Conservation (phyloP, 2,329 filamentous ascomycete species). For the Xylariomycetidae sp. region DNA sequence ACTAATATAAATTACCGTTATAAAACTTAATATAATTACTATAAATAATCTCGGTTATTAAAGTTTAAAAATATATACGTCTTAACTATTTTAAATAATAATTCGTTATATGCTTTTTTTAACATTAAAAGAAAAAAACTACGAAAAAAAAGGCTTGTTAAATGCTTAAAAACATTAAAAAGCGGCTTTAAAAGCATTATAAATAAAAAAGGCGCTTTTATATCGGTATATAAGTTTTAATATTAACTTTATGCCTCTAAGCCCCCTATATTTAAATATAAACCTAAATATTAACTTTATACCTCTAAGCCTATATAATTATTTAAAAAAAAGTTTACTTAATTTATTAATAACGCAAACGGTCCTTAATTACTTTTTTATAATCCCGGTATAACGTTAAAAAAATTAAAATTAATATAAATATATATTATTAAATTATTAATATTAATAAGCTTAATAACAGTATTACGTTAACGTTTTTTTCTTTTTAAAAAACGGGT, state of each 20-base stretch:
- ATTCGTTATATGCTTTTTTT: neutral
- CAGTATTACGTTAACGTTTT: neutral
- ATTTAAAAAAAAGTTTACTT: neutral
- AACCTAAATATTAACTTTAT: neutral
- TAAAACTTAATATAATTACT: too few relatives aligned
- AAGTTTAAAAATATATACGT: neutral
- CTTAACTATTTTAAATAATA: neutral
- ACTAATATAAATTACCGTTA: too few relatives aligned
- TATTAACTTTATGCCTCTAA: too few relatives aligned
- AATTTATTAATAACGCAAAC: neutral
- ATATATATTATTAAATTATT: conserved; percentile 1
- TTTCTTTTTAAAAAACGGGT: neutral
- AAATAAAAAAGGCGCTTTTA: too few relatives aligned
- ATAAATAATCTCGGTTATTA: neutral
- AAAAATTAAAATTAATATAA: neutral
- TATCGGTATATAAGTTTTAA: too few relatives aligned
- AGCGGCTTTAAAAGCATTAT: too few relatives aligned
- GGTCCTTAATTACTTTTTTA: neutral
- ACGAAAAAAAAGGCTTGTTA: neutral
- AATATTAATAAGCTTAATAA: neutral
- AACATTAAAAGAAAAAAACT: neutral
- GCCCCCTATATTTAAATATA: neutral
- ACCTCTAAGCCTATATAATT: neutral
- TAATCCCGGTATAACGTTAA: neutral
- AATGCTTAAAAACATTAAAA: too few relatives aligned